Evolutionary conservation across 2,329 filamentous ascomycete species (phyloP).

Genomic region (Aureobasidium namibiae): DNA sequence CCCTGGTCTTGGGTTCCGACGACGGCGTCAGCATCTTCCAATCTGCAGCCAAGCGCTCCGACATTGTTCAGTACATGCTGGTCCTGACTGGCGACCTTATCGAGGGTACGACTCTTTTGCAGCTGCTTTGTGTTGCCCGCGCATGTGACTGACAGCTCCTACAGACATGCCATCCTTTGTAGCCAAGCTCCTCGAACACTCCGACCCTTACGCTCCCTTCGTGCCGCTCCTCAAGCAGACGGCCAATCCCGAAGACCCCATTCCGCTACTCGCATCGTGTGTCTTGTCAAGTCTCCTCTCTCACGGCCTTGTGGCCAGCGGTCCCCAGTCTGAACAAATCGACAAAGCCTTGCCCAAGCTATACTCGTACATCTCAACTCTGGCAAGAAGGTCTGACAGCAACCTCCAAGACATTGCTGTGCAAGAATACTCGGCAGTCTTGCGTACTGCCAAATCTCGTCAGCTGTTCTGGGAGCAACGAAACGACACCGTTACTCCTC

Average conservation of each 20-base stretch:
- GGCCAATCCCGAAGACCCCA: slow-evolving; percentile 72
- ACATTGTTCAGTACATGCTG: slow-evolving; percentile 91
- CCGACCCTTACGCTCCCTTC: slow-evolving; percentile 67
- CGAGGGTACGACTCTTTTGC: slow-evolving; percentile 51
- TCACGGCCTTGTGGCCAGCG: slow-evolving; percentile 51
- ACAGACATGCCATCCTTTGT: slow-evolving; percentile 72
- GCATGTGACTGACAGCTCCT: slow-evolving; percentile 17
- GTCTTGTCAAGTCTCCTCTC: slow-evolving; percentile 76
- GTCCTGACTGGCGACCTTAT: slow-evolving; percentile 83
- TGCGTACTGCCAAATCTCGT: slow-evolving; percentile 66
- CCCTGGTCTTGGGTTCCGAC: slow-evolving; percentile 65
- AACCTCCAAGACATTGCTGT: slow-evolving; percentile 94
- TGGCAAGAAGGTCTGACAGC: slow-evolving; percentile 78
- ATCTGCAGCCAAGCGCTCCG: slow-evolving; percentile 72
- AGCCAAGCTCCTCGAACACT: slow-evolving; percentile 64
- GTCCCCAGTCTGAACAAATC: slow-evolving; percentile 53
- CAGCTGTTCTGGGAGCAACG: slow-evolving; percentile 86
- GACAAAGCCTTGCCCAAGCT: slow-evolving; percentile 71
- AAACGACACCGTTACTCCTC: slow-evolving; percentile 71
- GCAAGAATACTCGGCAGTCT: slow-evolving; percentile 76
- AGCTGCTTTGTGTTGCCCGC: neutral
- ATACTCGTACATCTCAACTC: slow-evolving; percentile 74
- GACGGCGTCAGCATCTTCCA: slow-evolving; percentile 70
- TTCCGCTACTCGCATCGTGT: slow-evolving; percentile 81
- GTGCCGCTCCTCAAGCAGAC: slow-evolving; percentile 77